Base-by-base conservation (phyloP, 2,329 filamentous ascomycete species). In the Cladosporium sphaerospermum region DNA sequence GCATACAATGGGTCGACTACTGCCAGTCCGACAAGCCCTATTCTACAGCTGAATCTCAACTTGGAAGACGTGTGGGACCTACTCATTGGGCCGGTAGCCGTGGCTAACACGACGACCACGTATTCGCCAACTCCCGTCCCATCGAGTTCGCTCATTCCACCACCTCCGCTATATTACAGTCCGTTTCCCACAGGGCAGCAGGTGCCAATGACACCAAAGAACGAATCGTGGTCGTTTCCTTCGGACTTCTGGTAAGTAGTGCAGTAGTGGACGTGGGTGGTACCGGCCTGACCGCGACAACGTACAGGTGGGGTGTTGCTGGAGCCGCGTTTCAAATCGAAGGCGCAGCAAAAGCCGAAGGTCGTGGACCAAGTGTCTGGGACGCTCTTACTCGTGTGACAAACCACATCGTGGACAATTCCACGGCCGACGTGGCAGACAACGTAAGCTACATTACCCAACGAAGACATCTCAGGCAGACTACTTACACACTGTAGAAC, bases 61-160 rank as follows among this genome's bases (percentile, higher is more conserved):
- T 53, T 65, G 9, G 59, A 65, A 53, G 64, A 67, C 43, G 47
- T 66, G 18, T 67, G 65, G 65, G 59, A 67, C 42, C 54, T 65
- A 8, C 56, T 61, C 19, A 58, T 68, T 16, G 66, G 63, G 4
- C 64, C 66, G 9, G 61, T 68, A 2, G 45, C 54, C 4, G 54
- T 54, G 11, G 62, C 63, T 1, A 41, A 57, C 13, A 56, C 61
- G 31, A 66, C 60, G n/a, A 52, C 49, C 1, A 37, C 34, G 2
- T 36, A 37, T 14, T 36, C 32, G 33, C 33, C 37, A 14, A 39
- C 45, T 50, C 72, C 79, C 0, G 65, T 84, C 1, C 76, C 79
- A 0, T 78, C 71, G 0, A 75, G 68, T 50, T 78, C 82, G 54
- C 71, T 84, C 1, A 68, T 82, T 5, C 70, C 80, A 0, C 81